Evolutionary conservation across 371 early-diverging fungal genomes (phyloP).

Genomic region (Capillidium heterosporum): DNA sequence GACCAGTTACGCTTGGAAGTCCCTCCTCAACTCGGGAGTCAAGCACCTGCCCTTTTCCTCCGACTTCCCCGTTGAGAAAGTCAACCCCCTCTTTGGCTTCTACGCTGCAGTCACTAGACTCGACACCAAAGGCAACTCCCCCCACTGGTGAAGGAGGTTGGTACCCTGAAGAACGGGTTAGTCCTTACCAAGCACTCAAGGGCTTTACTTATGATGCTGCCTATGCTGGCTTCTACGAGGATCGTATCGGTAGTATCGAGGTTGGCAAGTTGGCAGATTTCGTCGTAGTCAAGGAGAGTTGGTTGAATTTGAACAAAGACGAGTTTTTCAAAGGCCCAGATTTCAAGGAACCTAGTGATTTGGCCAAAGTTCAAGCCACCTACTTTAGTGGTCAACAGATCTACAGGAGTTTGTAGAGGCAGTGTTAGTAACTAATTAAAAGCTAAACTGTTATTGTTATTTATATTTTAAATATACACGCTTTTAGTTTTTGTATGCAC

Average conservation of each 20-base stretch:
- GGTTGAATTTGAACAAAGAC: too few species aligned
- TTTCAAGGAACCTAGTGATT: too few species aligned
- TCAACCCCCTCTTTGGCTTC: slow-evolving; percentile 20
- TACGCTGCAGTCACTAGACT: slow-evolving; percentile 24
- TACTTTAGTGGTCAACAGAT: too few species aligned
- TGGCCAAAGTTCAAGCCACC: too few species aligned
- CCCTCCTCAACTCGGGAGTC: slow-evolving; percentile 17
- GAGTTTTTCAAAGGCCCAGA: too few species aligned
- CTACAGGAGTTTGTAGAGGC: too few species aligned
- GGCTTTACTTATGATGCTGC: slow-evolving; percentile 27
- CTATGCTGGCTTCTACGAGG: slow-evolving; percentile 17
- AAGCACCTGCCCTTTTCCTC: slow-evolving; percentile 15
- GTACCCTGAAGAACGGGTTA: slow-evolving; percentile 15
- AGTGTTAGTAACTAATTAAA: too few species aligned
- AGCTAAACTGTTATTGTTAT: too few species aligned
- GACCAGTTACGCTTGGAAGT: slow-evolving; percentile 18
- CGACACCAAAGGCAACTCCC: slow-evolving; percentile 13
- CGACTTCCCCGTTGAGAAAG: slow-evolving; percentile 25
- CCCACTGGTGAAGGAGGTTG: slow-evolving; percentile 18
- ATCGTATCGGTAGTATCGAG: neutral
- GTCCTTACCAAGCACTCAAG: slow-evolving; percentile 15
- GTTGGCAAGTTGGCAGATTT: neutral
- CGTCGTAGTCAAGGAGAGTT: too few species aligned
- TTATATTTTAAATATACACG: too few species aligned
- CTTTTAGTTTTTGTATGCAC: too few species aligned